Percentiles rank a stretch among this genome's conserved stretches.
These are phyloP conservation scores for Carex scoparia DNA, from an alignment of 176 grass and related monocot genomes.

Conservation along the genomic window DNA sequence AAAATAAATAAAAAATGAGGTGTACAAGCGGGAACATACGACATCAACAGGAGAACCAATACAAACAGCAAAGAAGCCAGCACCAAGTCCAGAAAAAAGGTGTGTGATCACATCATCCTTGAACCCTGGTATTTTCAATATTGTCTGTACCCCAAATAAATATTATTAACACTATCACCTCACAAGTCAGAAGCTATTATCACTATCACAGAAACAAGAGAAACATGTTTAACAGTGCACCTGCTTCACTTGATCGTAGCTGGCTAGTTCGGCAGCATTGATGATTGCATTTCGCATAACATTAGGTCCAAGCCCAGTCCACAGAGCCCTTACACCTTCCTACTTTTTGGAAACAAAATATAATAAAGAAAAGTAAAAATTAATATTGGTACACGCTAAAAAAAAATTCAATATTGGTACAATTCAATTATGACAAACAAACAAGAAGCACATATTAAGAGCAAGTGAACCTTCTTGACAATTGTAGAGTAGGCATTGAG, in stretches of 20 bases:
- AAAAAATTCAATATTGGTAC: neutral
- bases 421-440: neutral
- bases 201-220: neutral
- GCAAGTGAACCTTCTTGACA: conserved; percentile 43
- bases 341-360: conserved; percentile 15
- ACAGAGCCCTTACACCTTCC: conserved; percentile 69
- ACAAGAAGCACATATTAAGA: neutral
- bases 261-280: conserved; percentile 90
- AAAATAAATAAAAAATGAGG: neutral
- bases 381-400: too few species aligned
- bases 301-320: conserved; percentile 81
- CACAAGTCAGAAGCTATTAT: neutral
- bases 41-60: conserved; percentile 93
- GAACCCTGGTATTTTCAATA: conserved; percentile 88
- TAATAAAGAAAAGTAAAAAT: neutral
- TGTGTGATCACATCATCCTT: conserved; percentile 86
- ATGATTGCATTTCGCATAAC: conserved; percentile 82
- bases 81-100: conserved; percentile 76
- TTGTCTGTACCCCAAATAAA: conserved; percentile 41
- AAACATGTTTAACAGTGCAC: neutral
- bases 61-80: conserved; percentile 96
- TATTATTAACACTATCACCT: too few species aligned
- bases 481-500: conserved; percentile 80
- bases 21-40: conserved; percentile 40
- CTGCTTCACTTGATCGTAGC: conserved; percentile 98